A percentile compares a stretch with the other conserved stretches of the same genome.
Evolutionary conservation across 805 yeast genomes (phyloP).

Genomic region (Suhomyces faveliae): DNA sequence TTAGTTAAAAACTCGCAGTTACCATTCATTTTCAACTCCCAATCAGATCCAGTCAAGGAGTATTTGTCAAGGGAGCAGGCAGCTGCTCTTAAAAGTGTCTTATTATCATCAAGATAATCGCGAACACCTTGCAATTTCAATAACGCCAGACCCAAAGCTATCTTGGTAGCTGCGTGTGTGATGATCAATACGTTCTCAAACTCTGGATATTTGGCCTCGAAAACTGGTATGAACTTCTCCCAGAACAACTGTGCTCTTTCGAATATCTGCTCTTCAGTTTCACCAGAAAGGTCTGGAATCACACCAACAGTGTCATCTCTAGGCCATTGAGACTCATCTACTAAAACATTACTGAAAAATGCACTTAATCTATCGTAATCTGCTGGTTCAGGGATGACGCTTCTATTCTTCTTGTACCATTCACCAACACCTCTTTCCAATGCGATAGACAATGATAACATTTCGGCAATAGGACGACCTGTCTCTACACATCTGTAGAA

Average conservation of each 20-base stretch:
- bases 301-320: conserved; percentile 54
- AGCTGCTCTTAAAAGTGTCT: conserved; percentile 59
- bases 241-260: conserved; percentile 58
- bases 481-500: conserved; percentile 90
- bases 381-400: conserved; percentile 70
- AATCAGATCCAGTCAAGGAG: conserved; percentile 32
- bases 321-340: conserved; percentile 32
- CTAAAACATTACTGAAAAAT: conserved; percentile 47
- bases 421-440: conserved; percentile 88
- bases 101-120: conserved; percentile 47
- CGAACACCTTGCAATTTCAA: conserved; percentile 51
- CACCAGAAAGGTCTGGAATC: conserved; percentile 68
- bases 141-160: conserved; percentile 79
- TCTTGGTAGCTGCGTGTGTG: conserved; percentile 92
- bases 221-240: conserved; percentile 51
- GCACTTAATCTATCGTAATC: conserved; percentile 43
- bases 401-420: conserved; percentile 78
- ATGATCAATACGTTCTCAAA: conserved; percentile 66
- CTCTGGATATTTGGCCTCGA: conserved; percentile 58
- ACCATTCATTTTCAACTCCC: conserved; percentile 73
- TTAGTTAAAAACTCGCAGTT: conserved; percentile 62
- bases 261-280: conserved; percentile 68
- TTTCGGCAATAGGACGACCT: conserved; percentile 62
- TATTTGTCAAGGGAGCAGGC: conserved; percentile 81
- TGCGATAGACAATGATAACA: conserved; percentile 55